Base-by-base conservation (phyloP, 2,329 filamentous ascomycete genomes). In the Trichoderma semiorbis region DNA sequence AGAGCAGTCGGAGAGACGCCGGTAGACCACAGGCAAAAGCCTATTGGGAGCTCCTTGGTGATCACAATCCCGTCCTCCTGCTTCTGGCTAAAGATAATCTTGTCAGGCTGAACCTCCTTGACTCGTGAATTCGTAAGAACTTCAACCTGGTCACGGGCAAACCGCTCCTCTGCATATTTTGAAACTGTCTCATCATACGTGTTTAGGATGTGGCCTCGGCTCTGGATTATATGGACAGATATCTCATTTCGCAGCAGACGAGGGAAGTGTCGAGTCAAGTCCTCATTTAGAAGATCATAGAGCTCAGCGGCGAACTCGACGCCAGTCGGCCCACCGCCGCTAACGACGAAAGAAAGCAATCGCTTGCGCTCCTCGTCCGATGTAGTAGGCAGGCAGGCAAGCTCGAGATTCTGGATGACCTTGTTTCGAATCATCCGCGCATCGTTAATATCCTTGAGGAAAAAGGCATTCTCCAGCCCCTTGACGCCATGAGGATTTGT, bases 281-380 rank as follows among this genome's bases (percentile, higher is more conserved):
- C 96, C 80, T 99, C 97, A 78, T 99, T 99, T 18, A 99, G 86
- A 81, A 99, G 91, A 81, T 99, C 96, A 80, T 93, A 98, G 7
- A 99, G 87, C 80, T 99, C 96, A 7, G 96, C 96, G 1, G 97
- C 97, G 77, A 99, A 99, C 80, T 99, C 96, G 43, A 99, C 96
- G 73, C 96, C 96, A 0, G 96, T 99, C 4, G 96, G 96, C 0
- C 96, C 96, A 77, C 96, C 96, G 69, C 96, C 96, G 78, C 93
- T 95, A 71, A 99, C 85, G n/a, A 98, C 96, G 78, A 99, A 99
- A 0, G 96, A 98, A 5, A 99, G 86, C 18, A 99, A 85, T 50
- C 95, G 90, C 78, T 88, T 91, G 74, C 96, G 90, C 82, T 99
- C 96, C 57, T 94, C 91, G 77, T 99, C 95, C 0, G 89, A 84